phyloP scores from a whole-genome alignment of 176 grass and related monocot species.

The Triticum timopheevii region DNA sequence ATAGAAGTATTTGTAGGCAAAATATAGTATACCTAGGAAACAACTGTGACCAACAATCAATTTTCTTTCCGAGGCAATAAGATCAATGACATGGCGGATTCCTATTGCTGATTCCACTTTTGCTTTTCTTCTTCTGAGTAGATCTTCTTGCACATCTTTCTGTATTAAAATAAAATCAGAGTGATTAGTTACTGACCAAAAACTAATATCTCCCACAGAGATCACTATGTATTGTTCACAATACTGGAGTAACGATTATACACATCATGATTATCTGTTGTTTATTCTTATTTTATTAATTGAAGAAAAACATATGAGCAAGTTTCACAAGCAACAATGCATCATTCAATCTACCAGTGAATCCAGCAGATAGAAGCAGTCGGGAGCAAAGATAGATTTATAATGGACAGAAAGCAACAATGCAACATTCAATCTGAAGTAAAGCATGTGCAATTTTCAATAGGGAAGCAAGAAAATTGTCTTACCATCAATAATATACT shows the following conservation, averaged over 20 bases:
- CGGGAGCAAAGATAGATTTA: neutral
- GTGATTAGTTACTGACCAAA: constrained; percentile 6
- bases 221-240: constrained; percentile 17
- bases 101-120: constrained; percentile 70
- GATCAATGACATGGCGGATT: constrained; percentile 88
- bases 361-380: constrained; percentile 10
- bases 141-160: constrained; percentile 75
- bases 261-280: neutral
- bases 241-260: constrained; percentile 19
- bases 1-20: neutral
- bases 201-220: constrained; percentile 17
- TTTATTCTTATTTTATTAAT: constrained; percentile 2
- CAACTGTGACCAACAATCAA: constrained; percentile 94
- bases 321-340: neutral
- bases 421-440: neutral
- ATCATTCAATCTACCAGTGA: constrained; percentile 5
- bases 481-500: constrained; percentile 67
- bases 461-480: neutral
- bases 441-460: neutral
- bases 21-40: constrained; percentile 66
- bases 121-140: constrained; percentile 56
- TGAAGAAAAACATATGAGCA: neutral
- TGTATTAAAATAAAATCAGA: constrained; percentile 35
- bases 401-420: neutral
- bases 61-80: constrained; percentile 82